Evolutionary conservation across 1,284 basidiomycete species (phyloP), one percentile per base, ranked within the genome.

Genomic region (Moniliophthora roreri): DNA sequence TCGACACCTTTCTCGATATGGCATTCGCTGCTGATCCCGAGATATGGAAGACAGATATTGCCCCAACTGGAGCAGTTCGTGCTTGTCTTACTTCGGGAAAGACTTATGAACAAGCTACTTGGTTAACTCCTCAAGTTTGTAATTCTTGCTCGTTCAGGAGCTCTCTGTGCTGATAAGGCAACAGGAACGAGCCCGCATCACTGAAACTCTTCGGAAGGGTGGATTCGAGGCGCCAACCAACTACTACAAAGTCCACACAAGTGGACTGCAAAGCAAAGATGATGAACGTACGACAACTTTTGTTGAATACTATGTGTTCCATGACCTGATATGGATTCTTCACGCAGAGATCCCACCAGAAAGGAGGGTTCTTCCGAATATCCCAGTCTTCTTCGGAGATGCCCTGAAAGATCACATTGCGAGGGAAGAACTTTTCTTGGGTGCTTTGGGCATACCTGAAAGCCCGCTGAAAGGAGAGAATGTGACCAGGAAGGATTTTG

Each of bases 331-430:
- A n/a, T 11, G n/a, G 8, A 34, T 35, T 28, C 3, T 18, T n/a
- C 24, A 15, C 5, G 16, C 16, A 35, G 46, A 28, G 16, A n/a
- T 48, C 7, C 5, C 46, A 6, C 38, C 42, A 52, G n/a, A 49
- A 49, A 3, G 48, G 55, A 38, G 23, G 40, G n/a, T 57, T 63
- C 54, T 34, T 37, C 3, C 51, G 57, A 23, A 32, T 32, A 32
- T 32, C 11, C 66, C 61, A 1, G 57, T 62, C 9, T 68, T 68
- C 58, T 66, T 62, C 49, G 66, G 60, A 11, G 66, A 55, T 0
- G 55, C 58, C 1, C 50, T 57, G 24, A 51, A 60, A 9, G 66
- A 69, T 52, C 55, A 55, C 37, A 50, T 65, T 38, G 62, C 58
- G 56, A 15, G 56, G 7, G 52, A 63, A 8, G 50, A 45, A 3